Conservation (phyloP, 1,284 basidiomycete species). For the Marasmius fiardii region DNA sequence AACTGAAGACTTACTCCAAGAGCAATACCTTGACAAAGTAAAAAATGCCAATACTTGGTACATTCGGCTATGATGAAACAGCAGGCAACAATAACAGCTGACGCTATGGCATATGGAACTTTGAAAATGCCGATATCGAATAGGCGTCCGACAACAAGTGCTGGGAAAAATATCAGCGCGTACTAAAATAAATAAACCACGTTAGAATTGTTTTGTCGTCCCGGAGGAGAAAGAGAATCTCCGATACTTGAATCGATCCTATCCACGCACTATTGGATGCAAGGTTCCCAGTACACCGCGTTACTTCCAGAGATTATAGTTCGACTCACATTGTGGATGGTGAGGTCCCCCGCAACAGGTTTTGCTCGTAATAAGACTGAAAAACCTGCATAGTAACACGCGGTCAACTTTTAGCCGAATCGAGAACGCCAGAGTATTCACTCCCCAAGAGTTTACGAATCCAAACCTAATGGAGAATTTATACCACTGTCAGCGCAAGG, state of each 20-base stretch:
- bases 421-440: background rate
- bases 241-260: constrained; percentile 36
- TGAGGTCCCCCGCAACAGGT: constrained; percentile 21
- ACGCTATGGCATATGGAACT: constrained; percentile 33
- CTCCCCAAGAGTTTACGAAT: constrained; percentile 17
- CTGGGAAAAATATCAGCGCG: constrained; percentile 23
- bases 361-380: constrained; percentile 31
- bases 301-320: background rate
- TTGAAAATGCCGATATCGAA: constrained; percentile 52
- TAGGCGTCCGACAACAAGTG: constrained; percentile 45
- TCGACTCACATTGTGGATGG: constrained; percentile 41
- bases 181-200: constrained; percentile 24
- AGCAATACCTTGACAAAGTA: constrained; percentile 44
- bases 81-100: constrained; percentile 37
- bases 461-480: constrained; percentile 13
- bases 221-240: background rate
- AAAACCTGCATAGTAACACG: constrained; percentile 17
- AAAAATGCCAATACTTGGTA: constrained; percentile 46
- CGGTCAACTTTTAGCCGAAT: background rate
- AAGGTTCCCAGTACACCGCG: background rate
- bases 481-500: background rate
- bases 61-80: constrained; percentile 48
- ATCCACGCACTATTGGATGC: constrained; percentile 46
- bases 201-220: background rate
- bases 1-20: constrained; percentile 31